These are phyloP conservation scores for Pistacia atlantica DNA, from an alignment of 345 rosid species.

Conservation along the genomic window DNA sequence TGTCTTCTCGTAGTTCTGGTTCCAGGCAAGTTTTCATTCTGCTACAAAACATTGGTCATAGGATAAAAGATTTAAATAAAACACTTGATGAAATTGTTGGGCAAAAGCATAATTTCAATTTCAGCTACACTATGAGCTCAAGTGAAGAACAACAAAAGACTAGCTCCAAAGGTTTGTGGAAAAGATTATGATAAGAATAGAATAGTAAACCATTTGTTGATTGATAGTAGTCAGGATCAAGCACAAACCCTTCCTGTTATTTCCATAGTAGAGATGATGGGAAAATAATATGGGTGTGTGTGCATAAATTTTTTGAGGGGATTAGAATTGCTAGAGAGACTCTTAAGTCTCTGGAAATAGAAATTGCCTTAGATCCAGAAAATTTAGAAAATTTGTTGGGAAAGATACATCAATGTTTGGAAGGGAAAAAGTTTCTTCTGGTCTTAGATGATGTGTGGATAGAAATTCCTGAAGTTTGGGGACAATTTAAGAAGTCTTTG, in stretches of 20 bases:
- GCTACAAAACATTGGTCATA: too few relatives aligned
- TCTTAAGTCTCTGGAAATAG: not conserved
- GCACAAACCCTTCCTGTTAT: too few relatives aligned
- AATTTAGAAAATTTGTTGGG: not conserved
- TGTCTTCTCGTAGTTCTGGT: not conserved
- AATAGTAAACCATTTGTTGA: too few relatives aligned
- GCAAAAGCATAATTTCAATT: not conserved
- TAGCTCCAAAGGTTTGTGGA: not conserved
- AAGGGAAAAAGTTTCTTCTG: not conserved
- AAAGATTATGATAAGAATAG: too few relatives aligned
- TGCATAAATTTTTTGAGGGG: not conserved
- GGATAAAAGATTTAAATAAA: too few relatives aligned
- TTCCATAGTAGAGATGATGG: too few relatives aligned
- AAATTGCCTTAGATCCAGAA: too few relatives aligned
- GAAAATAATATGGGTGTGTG: not conserved
- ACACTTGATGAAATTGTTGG: not conserved
- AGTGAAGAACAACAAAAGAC: not conserved
- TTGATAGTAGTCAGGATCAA: too few relatives aligned
- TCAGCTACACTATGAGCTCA: not conserved
- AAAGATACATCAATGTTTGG: not conserved
- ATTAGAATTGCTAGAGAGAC: not conserved
- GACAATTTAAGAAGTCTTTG: not conserved
- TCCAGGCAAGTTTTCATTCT: not conserved
- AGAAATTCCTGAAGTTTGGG: not conserved
- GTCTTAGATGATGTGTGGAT: not conserved